Percentiles rank a stretch among this genome's conserved stretches.
Evolutionary conservation across 495 filamentous ascomycete genomes (phyloP).

Genomic region (Podospora sp.): DNA sequence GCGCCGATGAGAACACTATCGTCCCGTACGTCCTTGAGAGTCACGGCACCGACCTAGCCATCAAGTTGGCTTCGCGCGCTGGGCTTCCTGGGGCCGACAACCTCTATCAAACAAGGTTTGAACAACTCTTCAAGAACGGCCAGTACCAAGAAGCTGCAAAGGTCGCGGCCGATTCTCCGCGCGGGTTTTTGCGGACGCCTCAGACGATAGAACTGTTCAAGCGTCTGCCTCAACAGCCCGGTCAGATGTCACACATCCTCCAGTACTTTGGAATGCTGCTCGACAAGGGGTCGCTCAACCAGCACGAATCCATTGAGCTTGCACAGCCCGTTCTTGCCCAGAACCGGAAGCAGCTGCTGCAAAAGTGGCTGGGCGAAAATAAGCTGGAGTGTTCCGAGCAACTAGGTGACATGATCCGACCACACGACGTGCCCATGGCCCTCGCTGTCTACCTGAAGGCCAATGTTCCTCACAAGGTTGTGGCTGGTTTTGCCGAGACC

Average conservation of each 20-base stretch:
- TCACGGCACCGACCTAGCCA: conserved; percentile 84
- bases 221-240: conserved; percentile 70
- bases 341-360: conserved; percentile 90
- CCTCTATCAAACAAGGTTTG: conserved; percentile 90
- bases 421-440: conserved; percentile 85
- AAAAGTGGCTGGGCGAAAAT: conserved; percentile 96
- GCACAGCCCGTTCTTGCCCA: conserved; percentile 90
- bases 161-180: conserved; percentile 92
- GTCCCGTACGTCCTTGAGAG: conserved; percentile 94
- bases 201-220: conserved; percentile 96
- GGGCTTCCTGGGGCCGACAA: conserved; percentile 94
- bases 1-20: conserved; percentile 85
- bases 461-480: conserved; percentile 85
- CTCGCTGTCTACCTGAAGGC: conserved; percentile 84
- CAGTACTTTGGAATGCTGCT: conserved; percentile 98
- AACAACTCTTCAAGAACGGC: conserved; percentile 72
- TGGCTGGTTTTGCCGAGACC: conserved; percentile 91
- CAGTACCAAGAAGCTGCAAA: conserved; percentile 89
- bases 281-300: conserved; percentile 91
- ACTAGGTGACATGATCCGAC: conserved; percentile 88
- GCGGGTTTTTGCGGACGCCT: conserved; percentile 89
- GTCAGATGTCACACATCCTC: conserved; percentile 87
- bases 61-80: conserved; percentile 93
- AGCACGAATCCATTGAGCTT: conserved; percentile 90
- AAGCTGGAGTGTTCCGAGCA: conserved; percentile 96